These are phyloP conservation scores for Scheffersomyces titani DNA, from an alignment of 1,139 yeast genomes.

Conservation along the genomic window DNA sequence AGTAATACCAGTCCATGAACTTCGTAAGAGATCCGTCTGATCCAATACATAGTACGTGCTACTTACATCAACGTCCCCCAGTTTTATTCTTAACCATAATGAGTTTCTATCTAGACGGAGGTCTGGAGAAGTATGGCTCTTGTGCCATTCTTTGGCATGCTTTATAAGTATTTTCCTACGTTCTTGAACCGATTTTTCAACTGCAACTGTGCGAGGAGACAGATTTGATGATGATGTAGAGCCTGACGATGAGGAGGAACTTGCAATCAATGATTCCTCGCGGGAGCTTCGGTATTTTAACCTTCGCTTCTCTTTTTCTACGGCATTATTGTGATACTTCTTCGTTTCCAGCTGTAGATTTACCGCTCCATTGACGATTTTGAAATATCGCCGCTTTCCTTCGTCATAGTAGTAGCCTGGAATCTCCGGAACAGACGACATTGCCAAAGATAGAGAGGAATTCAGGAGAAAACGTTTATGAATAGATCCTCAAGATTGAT, in stretches of 20 bases:
- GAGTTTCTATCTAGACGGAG: neutral
- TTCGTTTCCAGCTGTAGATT: neutral
- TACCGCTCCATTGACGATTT: constrained; percentile 38
- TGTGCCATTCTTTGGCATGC: neutral
- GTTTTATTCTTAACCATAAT: neutral
- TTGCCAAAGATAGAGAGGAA: neutral
- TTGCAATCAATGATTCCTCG: neutral
- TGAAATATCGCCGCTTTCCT: constrained; percentile 44
- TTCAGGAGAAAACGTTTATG: neutral
- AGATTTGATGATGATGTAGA: neutral
- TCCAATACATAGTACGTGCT: neutral
- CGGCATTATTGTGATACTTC: constrained; percentile 35
- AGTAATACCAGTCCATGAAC: neutral
- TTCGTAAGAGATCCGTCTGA: neutral
- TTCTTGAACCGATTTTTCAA: neutral
- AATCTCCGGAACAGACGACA: constrained; percentile 16
- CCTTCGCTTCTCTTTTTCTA: constrained; percentile 32
- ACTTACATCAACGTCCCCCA: neutral
- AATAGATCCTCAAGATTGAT: neutral
- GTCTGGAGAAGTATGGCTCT: neutral
- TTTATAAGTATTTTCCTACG: neutral
- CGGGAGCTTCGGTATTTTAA: constrained; percentile 8
- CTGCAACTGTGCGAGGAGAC: neutral
- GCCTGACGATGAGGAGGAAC: neutral
- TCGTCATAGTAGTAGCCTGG: constrained; percentile 54